Base-by-base conservation (phyloP, 139 green algal genomes). In the Spirogloea muscicola region DNA sequence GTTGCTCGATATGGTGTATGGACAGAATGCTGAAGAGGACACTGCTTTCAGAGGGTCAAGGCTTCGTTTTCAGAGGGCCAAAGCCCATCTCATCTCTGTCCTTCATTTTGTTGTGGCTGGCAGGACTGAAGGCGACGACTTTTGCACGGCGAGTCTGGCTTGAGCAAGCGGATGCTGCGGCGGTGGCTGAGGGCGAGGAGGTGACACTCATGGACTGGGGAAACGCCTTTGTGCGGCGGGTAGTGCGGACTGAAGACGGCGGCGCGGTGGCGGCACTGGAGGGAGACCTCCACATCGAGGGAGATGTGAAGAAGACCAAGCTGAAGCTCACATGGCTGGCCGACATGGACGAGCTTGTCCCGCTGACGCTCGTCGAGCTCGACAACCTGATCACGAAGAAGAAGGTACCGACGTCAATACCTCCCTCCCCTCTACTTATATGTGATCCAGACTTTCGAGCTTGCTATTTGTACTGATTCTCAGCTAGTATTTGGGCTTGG, bases 171-270 rank as follows among this genome's bases (percentile, higher is more conserved):
- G 94, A 99, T 81, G 94, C 91, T 10, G 41, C 72, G 37, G 70
- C 81, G 29, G 5, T 98, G 0, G 68, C 49, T 2, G 88, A 96
- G 57, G 89, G 88, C 1, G 92, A 97, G 71, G 89, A 96, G 78
- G 87, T 98, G 38, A 99, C 95, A 38, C 87, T 99, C 27, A 99
- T 98, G 95, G 90, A 93, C 68, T 99, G 95, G 95, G 95, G 95
- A 67, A 98, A 98, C 62, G 87, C 83, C 46, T 85, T 97, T 49
- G 81, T 98, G 40, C 75, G 84, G 64, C 44, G 37, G 7, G 59
- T 82, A 5, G 29, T 39, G 41, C 55, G 1, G 61, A 58, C 48
- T 1, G 65, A 43, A 1, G 58, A 49, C 2, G 58, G 34, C 2
- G 70, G 72, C 7, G 37, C 10, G 34, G 72, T 67, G 65, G 61